A percentile compares a stretch with the other conserved stretches of the same genome.
phyloP scores from a whole-genome alignment of 1,284 basidiomycete genomes.

The Malassezia cuniculi region DNA sequence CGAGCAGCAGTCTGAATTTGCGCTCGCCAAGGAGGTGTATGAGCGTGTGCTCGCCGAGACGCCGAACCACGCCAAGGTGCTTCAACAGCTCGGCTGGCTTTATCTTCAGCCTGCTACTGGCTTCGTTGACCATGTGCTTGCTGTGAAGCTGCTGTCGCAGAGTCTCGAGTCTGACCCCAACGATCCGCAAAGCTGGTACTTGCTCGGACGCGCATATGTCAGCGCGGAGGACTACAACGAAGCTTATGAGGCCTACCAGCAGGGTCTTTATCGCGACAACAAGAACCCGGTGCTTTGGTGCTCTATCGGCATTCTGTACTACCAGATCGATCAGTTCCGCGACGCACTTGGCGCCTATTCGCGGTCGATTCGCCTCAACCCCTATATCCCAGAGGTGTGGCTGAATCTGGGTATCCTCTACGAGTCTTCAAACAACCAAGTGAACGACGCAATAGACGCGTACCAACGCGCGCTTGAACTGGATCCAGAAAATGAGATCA shows the following conservation, averaged over 20 bases:
- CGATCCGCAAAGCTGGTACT: constrained; percentile 96
- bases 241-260: constrained; percentile 97
- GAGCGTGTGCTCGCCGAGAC: constrained; percentile 90
- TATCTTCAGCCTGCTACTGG: constrained; percentile 86
- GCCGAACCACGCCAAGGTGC: constrained; percentile 85
- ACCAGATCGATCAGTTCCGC: constrained; percentile 97
- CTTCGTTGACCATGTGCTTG: constrained; percentile 88
- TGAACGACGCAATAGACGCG: constrained; percentile 93
- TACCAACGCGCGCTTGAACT: constrained; percentile 50
- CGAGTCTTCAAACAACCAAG: constrained; percentile 98
- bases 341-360: constrained; percentile 97
- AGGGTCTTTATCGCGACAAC: constrained; percentile 94
- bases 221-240: constrained; percentile 98
- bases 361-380: constrained; percentile 92
- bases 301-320: constrained; percentile 96
- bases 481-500: constrained; percentile 36
- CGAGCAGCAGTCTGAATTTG: constrained; percentile 89
- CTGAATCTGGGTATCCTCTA: constrained; percentile 93
- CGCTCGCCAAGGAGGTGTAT: constrained; percentile 83
- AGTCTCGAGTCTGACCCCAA: constrained; percentile 63
- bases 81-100: constrained; percentile 94
- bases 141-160: constrained; percentile 85
- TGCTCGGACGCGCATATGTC: constrained; percentile 96
- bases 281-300: constrained; percentile 99
- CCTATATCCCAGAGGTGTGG: constrained; percentile 98